A percentile compares a stretch with the other conserved stretches of the same genome.
Conservation (phyloP, 1,139 yeast genomes). For the Candida albicans region DNA sequence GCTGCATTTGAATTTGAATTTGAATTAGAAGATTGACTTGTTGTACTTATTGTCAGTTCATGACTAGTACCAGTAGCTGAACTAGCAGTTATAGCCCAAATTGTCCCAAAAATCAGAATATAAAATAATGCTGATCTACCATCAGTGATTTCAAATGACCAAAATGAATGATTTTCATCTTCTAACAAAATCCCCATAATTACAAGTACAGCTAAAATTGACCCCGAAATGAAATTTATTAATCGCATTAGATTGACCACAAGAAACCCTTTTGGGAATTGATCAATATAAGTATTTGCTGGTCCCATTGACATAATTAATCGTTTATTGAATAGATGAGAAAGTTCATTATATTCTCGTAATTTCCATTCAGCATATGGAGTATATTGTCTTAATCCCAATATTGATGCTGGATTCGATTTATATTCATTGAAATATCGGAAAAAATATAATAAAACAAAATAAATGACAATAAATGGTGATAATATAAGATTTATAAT, state of each 20-base stretch:
- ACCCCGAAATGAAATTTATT: constrained; percentile 79
- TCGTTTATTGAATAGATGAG: constrained; percentile 81
- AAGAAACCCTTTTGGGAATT: constrained; percentile 81
- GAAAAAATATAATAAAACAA: constrained; percentile 80
- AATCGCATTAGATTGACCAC: constrained; percentile 55
- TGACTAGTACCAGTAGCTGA: constrained; percentile 21
- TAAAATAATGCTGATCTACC: constrained; percentile 84
- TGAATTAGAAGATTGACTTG: too few relatives aligned
- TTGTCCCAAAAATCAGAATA: constrained; percentile 80
- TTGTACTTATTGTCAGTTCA: constrained; percentile 25
- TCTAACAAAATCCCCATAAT: constrained; percentile 77
- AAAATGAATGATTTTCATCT: constrained; percentile 74
- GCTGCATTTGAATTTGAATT: constrained; percentile 25
- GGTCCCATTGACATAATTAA: constrained; percentile 74
- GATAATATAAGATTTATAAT: constrained; percentile 76
- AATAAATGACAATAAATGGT: constrained; percentile 83
- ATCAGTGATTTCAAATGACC: constrained; percentile 83
- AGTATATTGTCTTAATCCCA: constrained; percentile 81
- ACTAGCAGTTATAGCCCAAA: constrained; percentile 64
- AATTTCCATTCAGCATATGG: constrained; percentile 95
- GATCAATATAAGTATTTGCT: constrained; percentile 82
- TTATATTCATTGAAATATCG: constrained; percentile 91
- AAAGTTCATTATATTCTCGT: constrained; percentile 89
- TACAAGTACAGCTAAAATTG: constrained; percentile 85
- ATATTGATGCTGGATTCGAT: constrained; percentile 80